phyloP scores from a whole-genome alignment of 2,329 filamentous ascomycete genomes.

The Pyrenochaeta sp. region DNA sequence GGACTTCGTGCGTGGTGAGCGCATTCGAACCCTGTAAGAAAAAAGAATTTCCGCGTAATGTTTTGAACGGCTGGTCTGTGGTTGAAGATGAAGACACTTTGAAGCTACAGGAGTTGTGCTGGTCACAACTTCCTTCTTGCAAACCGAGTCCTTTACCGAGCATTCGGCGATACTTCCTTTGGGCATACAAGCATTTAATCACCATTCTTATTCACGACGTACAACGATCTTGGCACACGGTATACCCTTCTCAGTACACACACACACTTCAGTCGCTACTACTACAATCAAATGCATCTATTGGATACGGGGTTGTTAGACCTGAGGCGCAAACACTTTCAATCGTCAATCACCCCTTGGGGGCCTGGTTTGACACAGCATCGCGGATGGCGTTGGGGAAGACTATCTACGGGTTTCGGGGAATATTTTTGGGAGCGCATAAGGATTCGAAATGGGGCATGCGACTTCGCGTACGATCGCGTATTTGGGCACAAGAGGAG shows the following conservation, averaged over 20 bases:
- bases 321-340: conserved; percentile 3
- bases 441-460: conserved; percentile 13
- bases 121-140: conserved; percentile 31
- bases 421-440: conserved; percentile 16
- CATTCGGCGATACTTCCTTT: conserved; percentile 18
- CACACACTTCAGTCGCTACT: too few species aligned
- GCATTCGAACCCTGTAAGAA: background rate
- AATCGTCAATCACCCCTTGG: background rate
- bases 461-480: too few species aligned
- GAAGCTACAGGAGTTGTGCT: conserved; percentile 36
- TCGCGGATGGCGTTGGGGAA: conserved; percentile 38
- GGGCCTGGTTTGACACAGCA: conserved; percentile 22
- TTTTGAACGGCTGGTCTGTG: conserved; percentile 12
- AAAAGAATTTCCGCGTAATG: too few species aligned
- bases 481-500: conserved; percentile 18
- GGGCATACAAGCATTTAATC: conserved; percentile 36
- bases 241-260: conserved; percentile 33
- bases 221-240: conserved; percentile 38
- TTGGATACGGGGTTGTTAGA: too few species aligned
- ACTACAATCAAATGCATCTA: conserved; percentile 16
- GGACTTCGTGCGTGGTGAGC: conserved; percentile 36
- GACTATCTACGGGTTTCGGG: conserved; percentile 21
- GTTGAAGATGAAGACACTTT: conserved; percentile 4
- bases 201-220: conserved; percentile 36
- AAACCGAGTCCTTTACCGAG: conserved; percentile 14